Evolutionary conservation across 1,139 yeast species (phyloP).

Genomic region (Torulaspora pretoriensis): DNA sequence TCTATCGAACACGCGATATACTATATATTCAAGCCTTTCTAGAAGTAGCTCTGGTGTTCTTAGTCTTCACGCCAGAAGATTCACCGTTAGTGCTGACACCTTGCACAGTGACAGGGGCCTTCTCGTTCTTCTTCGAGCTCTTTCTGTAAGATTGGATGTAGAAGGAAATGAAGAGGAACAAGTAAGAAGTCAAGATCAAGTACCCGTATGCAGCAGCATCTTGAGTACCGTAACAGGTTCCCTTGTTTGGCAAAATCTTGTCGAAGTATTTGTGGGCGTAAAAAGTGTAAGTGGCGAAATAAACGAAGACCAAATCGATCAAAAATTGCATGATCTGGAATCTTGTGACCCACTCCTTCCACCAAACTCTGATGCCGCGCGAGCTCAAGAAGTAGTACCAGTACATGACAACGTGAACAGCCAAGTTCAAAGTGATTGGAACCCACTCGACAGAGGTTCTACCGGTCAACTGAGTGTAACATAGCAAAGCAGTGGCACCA

Average conservation of each 20-base stretch:
- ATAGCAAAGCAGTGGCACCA: conserved; percentile 94
- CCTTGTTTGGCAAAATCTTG: conserved; percentile 66
- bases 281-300: conserved; percentile 86
- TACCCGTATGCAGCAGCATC: conserved; percentile 91
- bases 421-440: conserved; percentile 81
- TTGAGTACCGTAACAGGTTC: conserved; percentile 89
- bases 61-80: conserved; percentile 33
- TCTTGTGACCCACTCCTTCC: conserved; percentile 99
- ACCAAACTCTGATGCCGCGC: conserved; percentile 94
- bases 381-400: conserved; percentile 95
- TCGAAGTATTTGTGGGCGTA: conserved; percentile 57
- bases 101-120: conserved; percentile 23
- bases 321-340: conserved; percentile 93
- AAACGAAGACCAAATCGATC: conserved; percentile 83
- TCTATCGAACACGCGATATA: background rate
- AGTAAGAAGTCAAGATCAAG: conserved; percentile 80
- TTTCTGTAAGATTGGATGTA: conserved; percentile 81
- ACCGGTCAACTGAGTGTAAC: conserved; percentile 92
- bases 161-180: conserved; percentile 87
- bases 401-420: conserved; percentile 96
- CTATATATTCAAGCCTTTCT: conserved; percentile 39
- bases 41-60: conserved; percentile 41
- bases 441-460: conserved; percentile 93
- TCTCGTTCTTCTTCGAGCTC: conserved; percentile 38
- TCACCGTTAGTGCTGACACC: conserved; percentile 9